phyloP scores from a whole-genome alignment of 768 basidiomycete species.

The Phaffia tasmanica region DNA sequence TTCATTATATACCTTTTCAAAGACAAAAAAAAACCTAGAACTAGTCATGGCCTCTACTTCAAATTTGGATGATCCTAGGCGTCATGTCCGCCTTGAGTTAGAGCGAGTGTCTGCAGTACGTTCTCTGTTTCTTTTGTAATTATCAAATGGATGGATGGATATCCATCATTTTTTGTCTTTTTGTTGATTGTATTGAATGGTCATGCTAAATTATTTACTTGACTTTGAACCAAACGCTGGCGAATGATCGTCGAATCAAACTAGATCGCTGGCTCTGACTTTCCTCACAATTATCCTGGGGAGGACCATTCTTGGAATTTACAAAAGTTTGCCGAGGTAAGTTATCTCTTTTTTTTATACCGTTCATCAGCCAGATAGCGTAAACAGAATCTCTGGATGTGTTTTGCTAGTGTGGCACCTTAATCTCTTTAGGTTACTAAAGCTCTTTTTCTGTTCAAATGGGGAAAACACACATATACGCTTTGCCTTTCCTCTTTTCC shows the following conservation, averaged over 20 bases:
- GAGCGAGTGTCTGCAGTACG: constrained; percentile 24
- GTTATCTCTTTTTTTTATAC: constrained; percentile 29
- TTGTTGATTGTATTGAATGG: neutral
- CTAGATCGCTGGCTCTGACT: constrained; percentile 77
- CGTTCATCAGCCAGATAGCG: too few relatives aligned
- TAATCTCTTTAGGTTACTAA: neutral
- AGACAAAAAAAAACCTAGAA: too few relatives aligned
- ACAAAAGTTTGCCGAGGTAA: constrained; percentile 60
- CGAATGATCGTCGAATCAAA: neutral
- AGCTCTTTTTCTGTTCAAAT: neutral
- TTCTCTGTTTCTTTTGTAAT: neutral
- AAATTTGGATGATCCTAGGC: constrained; percentile 13
- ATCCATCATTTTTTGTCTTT: neutral
- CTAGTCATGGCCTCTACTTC: constrained; percentile 12
- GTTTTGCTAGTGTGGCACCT: neutral
- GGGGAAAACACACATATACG: neutral
- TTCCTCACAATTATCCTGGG: constrained; percentile 73
- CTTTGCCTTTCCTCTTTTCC: neutral
- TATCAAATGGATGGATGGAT: neutral
- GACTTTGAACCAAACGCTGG: neutral
- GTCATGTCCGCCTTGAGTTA: constrained; percentile 21
- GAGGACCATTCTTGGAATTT: constrained; percentile 81
- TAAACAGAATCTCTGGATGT: neutral
- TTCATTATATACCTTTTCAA: too few relatives aligned
- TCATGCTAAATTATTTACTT: neutral